A percentile compares a stretch with the other conserved stretches of the same genome.
phyloP scores from a whole-genome alignment of 768 basidiomycete genomes.

The Sistotremastrum suecicum region DNA sequence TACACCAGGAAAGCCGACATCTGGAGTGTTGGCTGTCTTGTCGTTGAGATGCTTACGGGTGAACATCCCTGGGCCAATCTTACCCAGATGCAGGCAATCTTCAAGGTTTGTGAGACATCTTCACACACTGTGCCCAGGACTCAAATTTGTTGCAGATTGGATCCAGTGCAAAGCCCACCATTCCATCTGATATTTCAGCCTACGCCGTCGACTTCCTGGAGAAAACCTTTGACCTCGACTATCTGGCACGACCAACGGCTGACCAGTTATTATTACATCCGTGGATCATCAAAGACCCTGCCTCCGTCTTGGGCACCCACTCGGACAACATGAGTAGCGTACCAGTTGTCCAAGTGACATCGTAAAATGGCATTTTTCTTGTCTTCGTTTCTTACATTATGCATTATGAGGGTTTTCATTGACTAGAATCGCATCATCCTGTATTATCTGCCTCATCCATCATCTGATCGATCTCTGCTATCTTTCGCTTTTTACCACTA shows the following conservation, averaged over 20 bases:
- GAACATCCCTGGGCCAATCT: constrained; percentile 93
- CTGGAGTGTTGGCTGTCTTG: constrained; percentile 90
- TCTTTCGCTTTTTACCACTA: constrained; percentile 21
- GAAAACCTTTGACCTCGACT: constrained; percentile 76
- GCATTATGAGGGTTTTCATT: not conserved
- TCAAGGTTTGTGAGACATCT: constrained; percentile 45
- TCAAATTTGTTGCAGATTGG: constrained; percentile 54
- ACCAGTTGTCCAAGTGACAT: not conserved
- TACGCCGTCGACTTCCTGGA: constrained; percentile 82
- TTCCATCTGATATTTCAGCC: constrained; percentile 80
- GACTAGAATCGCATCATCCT: too few relatives aligned
- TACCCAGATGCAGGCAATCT: constrained; percentile 98
- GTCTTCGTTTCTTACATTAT: constrained; percentile 9
- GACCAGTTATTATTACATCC: constrained; percentile 57
- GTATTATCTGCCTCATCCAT: too few relatives aligned
- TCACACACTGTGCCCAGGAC: not conserved
- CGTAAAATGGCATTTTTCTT: constrained; percentile 1
- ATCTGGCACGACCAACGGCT: constrained; percentile 68
- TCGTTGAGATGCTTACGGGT: constrained; percentile 95
- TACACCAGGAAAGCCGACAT: constrained; percentile 91
- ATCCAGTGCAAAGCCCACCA: constrained; percentile 72
- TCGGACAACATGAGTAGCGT: not conserved
- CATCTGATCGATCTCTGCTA: constrained; percentile 6
- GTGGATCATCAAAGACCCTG: constrained; percentile 44
- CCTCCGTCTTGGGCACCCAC: constrained; percentile 7